Evolutionary conservation across 2,329 filamentous ascomycete genomes (phyloP).

Genomic region (Alternaria ethzedia): DNA sequence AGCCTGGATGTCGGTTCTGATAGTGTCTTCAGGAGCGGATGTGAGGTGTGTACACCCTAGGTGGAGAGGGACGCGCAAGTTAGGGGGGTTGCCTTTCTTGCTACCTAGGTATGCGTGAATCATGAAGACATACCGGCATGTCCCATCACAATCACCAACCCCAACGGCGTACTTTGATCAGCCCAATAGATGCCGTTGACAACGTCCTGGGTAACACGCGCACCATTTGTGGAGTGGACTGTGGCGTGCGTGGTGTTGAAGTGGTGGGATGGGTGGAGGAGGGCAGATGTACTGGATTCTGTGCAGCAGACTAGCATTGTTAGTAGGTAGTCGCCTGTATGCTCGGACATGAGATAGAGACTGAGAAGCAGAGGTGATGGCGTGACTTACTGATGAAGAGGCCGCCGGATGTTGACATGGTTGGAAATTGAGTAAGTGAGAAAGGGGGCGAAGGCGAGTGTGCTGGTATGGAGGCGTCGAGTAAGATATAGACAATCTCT

Average conservation of each 20-base stretch:
- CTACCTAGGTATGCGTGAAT: no score
- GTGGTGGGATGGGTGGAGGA: constrained; percentile 23
- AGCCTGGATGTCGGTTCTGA: constrained; percentile 18
- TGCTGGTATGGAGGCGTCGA: no score
- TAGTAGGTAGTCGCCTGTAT: no score
- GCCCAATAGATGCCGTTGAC: constrained; percentile 20
- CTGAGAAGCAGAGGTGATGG: neutral
- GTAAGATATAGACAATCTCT: no score
- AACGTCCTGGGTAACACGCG: constrained; percentile 5
- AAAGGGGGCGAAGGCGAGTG: no score
- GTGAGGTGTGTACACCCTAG: constrained; percentile 9
- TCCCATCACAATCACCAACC: constrained; percentile 30
- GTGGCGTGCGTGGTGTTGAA: constrained; percentile 27
- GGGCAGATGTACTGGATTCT: neutral
- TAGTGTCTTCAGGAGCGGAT: constrained; percentile 14
- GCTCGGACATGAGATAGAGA: no score
- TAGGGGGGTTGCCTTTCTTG: no score
- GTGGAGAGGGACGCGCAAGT: no score
- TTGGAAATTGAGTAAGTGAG: no score
- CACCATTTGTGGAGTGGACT: constrained; percentile 23
- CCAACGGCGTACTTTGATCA: constrained; percentile 17
- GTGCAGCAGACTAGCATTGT: constrained; percentile 4
- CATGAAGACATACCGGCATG: no score
- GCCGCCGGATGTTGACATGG: neutral
- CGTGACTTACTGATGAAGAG: neutral